Conservation (phyloP, 768 basidiomycete genomes). For the Suillus spraguei region DNA sequence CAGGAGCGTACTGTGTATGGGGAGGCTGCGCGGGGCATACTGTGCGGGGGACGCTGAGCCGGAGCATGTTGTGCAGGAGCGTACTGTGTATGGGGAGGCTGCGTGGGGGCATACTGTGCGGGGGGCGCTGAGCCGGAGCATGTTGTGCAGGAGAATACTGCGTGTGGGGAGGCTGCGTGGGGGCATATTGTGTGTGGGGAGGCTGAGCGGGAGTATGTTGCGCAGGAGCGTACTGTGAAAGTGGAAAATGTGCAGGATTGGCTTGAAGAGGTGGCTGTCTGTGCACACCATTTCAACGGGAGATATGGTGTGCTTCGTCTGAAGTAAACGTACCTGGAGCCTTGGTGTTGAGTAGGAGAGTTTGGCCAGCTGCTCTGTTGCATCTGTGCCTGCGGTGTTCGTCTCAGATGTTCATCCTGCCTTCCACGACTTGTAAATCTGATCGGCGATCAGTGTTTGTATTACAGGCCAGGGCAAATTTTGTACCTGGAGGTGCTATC, state of each 20-base stretch:
- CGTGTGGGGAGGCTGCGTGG: background rate
- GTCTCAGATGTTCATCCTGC: background rate
- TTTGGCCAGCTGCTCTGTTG: background rate
- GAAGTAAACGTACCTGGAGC: background rate
- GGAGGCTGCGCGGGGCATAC: background rate
- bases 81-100: background rate
- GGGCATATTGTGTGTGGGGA: background rate
- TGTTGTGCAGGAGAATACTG: background rate
- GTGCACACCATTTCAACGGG: background rate
- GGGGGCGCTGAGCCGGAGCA: background rate
- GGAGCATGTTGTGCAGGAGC: background rate
- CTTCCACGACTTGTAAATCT: constrained; percentile 3
- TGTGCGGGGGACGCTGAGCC: background rate
- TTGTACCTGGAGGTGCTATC: background rate
- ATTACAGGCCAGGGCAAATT: background rate
- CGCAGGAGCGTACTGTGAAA: background rate
- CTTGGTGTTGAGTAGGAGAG: background rate
- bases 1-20: background rate
- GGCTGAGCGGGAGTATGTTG: background rate
- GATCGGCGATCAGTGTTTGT: background rate
- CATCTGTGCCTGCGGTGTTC: background rate
- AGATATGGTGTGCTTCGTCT: no score
- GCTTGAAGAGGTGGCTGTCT: background rate
- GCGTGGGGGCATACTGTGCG: background rate
- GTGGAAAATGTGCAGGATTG: no score